Evolutionary conservation across 495 filamentous ascomycete genomes (phyloP), one percentile per base, ranked within the genome.

Genomic region (Podospora didyma): DNA sequence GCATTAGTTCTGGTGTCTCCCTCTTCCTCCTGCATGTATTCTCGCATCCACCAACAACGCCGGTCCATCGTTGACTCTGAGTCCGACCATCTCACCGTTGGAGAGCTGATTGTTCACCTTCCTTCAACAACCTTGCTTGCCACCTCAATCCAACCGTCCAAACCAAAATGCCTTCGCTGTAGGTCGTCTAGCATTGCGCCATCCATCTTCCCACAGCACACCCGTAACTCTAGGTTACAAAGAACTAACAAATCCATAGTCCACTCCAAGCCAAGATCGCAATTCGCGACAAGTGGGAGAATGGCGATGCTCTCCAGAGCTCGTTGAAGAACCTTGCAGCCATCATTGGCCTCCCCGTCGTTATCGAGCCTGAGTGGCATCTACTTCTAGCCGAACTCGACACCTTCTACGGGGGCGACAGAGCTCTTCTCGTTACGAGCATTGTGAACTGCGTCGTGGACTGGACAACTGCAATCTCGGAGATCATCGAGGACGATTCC

Each of bases 261-360:
- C 26, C 26, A 3, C 62, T 75, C 53, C 67, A 69, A 47, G 61
- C 68, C 23, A 62, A 65, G 42, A 14, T 72, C 28, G 69, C 55
- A 20, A 70, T 76, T 60, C 67, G 72, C 17, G 69, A 75, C 50
- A 53, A 68, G 46, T 75, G 71, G 72, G 56, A 57, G 53, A 63
- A 59, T 2, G 20, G 34, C 3, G 59, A 70, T 23, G 51, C 61
- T 0, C 45, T 72, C 2, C 70, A 66, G 23, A 57, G 12, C 4
- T 21, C 64, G 0, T 54, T 70, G 20, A 49, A 50, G 35, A 44
- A 16, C n/a, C 54, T 75, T 9, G 34, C 62, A 35, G 51, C 58
- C 7, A 41, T 63, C 2, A 49, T 73, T 16, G 73, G 74, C 2
- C 63, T 67, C 37, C 31, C 64, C 7, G 65, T 77, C 20, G 51